phyloP scores from a whole-genome alignment of 345 rosid genomes.

The Populus deltoides region DNA sequence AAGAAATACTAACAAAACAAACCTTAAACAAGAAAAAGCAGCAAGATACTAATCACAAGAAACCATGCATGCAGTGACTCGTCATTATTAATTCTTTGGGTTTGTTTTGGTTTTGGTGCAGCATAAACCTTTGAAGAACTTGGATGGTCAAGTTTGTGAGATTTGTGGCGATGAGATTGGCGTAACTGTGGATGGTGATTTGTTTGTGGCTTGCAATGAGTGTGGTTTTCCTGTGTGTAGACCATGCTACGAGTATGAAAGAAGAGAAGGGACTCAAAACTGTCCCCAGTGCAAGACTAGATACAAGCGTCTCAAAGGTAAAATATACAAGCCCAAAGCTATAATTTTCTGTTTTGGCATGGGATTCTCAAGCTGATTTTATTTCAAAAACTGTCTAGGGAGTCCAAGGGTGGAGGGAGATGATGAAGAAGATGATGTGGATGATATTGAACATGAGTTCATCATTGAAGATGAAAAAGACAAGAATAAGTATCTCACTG shows the following conservation, averaged over 20 bases:
- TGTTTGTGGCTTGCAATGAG: constrained; percentile 96
- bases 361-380: neutral
- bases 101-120: constrained; percentile 29
- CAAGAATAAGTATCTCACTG: constrained; percentile 62
- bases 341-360: neutral
- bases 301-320: constrained; percentile 95
- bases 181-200: constrained; percentile 80
- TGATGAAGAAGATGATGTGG: constrained; percentile 92
- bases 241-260: constrained; percentile 96
- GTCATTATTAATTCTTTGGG: neutral
- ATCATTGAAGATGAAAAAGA: constrained; percentile 76
- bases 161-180: constrained; percentile 88
- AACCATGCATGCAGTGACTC: neutral
- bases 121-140: constrained; percentile 81
- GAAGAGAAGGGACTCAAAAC: constrained; percentile 82
- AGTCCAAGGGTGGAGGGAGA: constrained; percentile 93
- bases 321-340: no score
- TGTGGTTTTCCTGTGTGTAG: constrained; percentile 94
- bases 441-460: constrained; percentile 92
- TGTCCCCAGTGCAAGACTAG: constrained; percentile 97
- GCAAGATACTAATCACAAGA: no score
- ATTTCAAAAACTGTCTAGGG: constrained; percentile 39
- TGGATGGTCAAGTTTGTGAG: constrained; percentile 94
- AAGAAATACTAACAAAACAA: neutral
- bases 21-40: neutral